Evolutionary conservation across 2,329 filamentous ascomycete species (phyloP).

Genomic region (Dactylella cylindrospora): DNA sequence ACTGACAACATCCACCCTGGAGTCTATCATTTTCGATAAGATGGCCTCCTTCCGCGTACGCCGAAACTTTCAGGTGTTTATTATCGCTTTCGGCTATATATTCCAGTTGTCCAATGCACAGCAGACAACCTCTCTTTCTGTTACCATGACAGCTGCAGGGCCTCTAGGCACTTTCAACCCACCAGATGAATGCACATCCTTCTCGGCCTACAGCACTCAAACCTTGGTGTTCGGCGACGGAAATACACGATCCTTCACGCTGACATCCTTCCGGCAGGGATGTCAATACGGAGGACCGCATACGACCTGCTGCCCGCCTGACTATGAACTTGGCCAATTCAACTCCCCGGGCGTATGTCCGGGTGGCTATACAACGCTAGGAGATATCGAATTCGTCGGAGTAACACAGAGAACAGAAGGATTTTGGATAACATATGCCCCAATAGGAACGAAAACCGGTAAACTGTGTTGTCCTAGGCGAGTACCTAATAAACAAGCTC

Average conservation of each 20-base stretch:
- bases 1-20: too few species aligned
- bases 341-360: slow-evolving; percentile 32
- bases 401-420: slow-evolving; percentile 13
- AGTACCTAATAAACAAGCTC: background rate
- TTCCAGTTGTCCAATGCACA: too few species aligned
- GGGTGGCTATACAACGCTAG: slow-evolving; percentile 23
- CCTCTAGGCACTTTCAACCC: slow-evolving; percentile 11
- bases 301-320: slow-evolving; percentile 25
- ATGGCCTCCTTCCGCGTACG: too few species aligned
- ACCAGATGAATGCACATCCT: slow-evolving; percentile 7
- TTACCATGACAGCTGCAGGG: slow-evolving; percentile 17
- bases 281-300: slow-evolving; percentile 24
- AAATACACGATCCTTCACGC: slow-evolving; percentile 22
- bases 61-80: too few species aligned
- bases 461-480: slow-evolving; percentile 35
- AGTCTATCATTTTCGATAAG: too few species aligned
- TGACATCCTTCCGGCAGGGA: slow-evolving; percentile 25
- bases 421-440: slow-evolving; percentile 20
- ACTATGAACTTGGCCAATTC: slow-evolving; percentile 24
- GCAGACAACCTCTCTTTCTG: slow-evolving; percentile 15
- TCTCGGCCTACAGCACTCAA: slow-evolving; percentile 28
- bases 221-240: slow-evolving; percentile 28
- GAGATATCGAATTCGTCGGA: slow-evolving; percentile 25
- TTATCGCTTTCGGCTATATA: too few species aligned
- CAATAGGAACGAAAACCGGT: slow-evolving; percentile 14